Conservation (phyloP, 2,329 filamentous ascomycete genomes). For the Monosporascus sp. region DNA sequence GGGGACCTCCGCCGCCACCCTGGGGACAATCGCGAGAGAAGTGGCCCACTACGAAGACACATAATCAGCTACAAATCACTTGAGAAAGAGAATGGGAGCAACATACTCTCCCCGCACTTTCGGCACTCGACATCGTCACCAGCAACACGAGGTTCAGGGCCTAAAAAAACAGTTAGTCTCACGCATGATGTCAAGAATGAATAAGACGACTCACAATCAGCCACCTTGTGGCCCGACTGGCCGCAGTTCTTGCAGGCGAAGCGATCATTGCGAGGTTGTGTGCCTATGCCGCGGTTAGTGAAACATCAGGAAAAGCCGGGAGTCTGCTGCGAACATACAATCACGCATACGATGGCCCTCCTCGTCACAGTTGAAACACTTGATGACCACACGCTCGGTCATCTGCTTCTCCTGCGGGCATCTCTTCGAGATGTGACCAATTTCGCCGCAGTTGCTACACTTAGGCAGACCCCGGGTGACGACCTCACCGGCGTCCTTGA, state of each 20-base stretch:
- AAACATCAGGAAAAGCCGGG: not conserved
- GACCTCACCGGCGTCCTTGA: constrained; percentile 62
- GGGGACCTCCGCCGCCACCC: constrained; percentile 47
- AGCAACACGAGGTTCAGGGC: constrained; percentile 55
- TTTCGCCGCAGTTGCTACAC: constrained; percentile 59
- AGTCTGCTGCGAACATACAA: constrained; percentile 45
- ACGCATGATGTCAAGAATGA: constrained; percentile 4
- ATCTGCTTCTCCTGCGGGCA: constrained; percentile 57
- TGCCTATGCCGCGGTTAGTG: constrained; percentile 35
- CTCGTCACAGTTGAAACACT: constrained; percentile 61
- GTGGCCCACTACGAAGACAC: constrained; percentile 47
- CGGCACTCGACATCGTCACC: constrained; percentile 58
- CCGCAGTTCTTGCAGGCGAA: constrained; percentile 67
- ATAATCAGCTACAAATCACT: constrained; percentile 7
- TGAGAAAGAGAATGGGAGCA: not conserved
- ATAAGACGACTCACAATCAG: constrained; percentile 41
- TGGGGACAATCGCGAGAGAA: constrained; percentile 61
- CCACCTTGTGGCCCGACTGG: constrained; percentile 44
- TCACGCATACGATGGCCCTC: constrained; percentile 65
- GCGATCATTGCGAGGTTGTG: constrained; percentile 56
- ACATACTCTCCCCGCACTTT: constrained; percentile 58
- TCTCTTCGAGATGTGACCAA: constrained; percentile 57
- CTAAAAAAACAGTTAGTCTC: constrained; percentile 18
- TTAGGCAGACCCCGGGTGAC: constrained; percentile 54
- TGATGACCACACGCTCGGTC: constrained; percentile 41